Percentiles rank a stretch among this genome's conserved stretches.
Conservation (phyloP, 2,329 filamentous ascomycete species). For the Venturiaceae sp. region DNA sequence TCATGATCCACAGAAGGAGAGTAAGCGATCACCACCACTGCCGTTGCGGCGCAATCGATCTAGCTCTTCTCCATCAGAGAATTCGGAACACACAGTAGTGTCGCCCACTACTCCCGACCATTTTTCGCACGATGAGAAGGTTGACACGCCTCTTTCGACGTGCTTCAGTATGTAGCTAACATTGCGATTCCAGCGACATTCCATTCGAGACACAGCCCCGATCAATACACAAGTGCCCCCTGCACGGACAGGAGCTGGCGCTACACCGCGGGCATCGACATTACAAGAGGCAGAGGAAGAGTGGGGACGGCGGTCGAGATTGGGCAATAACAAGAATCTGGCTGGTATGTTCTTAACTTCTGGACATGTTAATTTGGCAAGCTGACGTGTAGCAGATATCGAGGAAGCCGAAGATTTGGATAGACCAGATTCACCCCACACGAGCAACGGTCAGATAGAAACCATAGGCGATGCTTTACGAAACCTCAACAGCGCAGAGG, state of each 20-base stretch:
- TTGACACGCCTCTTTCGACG: background rate
- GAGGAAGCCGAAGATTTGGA: slow-evolving; percentile 31
- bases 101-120: slow-evolving; percentile 25
- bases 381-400: slow-evolving; percentile 26
- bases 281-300: slow-evolving; percentile 60
- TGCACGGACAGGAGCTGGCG: slow-evolving; percentile 29
- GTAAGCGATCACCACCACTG: slow-evolving; percentile 6
- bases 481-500: slow-evolving; percentile 47
- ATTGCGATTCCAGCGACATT: background rate
- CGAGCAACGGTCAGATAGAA: slow-evolving; percentile 19
- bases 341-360: slow-evolving; percentile 49
- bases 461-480: slow-evolving; percentile 43
- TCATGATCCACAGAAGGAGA: slow-evolving; percentile 11
- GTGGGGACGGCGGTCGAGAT: slow-evolving; percentile 44
- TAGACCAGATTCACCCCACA: slow-evolving; percentile 11
- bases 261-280: slow-evolving; percentile 77
- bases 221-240: slow-evolving; percentile 63
- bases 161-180: background rate
- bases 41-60: background rate
- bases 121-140: slow-evolving; percentile 15
- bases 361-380: background rate
- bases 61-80: slow-evolving; percentile 17
- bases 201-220: slow-evolving; percentile 23
- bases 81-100: slow-evolving; percentile 23
- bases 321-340: slow-evolving; percentile 54